Evolutionary conservation across 306 rosid genomes (phyloP).

Genomic region (Cercis canadensis): DNA sequence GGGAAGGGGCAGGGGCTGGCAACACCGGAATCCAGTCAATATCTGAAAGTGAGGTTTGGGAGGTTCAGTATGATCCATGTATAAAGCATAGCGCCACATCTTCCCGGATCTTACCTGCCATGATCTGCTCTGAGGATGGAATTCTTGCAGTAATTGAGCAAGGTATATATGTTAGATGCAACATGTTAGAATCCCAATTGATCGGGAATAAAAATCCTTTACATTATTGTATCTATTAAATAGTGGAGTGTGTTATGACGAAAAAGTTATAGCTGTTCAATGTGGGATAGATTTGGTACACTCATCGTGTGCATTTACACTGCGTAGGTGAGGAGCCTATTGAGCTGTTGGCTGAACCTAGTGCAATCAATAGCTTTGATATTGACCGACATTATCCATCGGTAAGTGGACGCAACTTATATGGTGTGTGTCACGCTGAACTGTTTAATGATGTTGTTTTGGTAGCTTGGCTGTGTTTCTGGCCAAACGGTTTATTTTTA

Average conservation of each 20-base stretch:
- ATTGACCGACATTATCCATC: conserved; percentile 79
- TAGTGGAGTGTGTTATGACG: neutral
- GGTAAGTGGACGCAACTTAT: conserved; percentile 53
- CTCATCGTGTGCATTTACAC: conserved; percentile 7
- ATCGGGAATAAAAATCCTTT: conserved; percentile 10
- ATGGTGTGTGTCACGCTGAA: conserved; percentile 19
- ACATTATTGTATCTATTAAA: conserved; percentile 5
- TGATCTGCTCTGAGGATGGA: conserved; percentile 96
- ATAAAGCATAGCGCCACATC: conserved; percentile 73
- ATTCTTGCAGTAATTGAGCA: conserved; percentile 79
- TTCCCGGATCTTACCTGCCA: conserved; percentile 72
- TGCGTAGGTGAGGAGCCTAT: conserved; percentile 71
- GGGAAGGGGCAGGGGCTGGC: conserved; percentile 57
- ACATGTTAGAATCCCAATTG: conserved; percentile 26
- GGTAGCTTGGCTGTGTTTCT: neutral
- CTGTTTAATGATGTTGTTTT: neutral
- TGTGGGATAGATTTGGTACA: conserved; percentile 27
- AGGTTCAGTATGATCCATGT: conserved; percentile 81
- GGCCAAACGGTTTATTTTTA: conserved; percentile 4
- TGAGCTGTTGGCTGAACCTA: conserved; percentile 89
- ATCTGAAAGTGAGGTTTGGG: conserved; percentile 98
- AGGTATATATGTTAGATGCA: conserved; percentile 54
- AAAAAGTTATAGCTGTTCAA: neutral
- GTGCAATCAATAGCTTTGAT: conserved; percentile 94
- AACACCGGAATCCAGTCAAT: conserved; percentile 50